Evolutionary conservation across 1,139 yeast species (phyloP), one percentile per base, ranked within the genome.

Genomic region (Scheffersomyces quercinus): DNA sequence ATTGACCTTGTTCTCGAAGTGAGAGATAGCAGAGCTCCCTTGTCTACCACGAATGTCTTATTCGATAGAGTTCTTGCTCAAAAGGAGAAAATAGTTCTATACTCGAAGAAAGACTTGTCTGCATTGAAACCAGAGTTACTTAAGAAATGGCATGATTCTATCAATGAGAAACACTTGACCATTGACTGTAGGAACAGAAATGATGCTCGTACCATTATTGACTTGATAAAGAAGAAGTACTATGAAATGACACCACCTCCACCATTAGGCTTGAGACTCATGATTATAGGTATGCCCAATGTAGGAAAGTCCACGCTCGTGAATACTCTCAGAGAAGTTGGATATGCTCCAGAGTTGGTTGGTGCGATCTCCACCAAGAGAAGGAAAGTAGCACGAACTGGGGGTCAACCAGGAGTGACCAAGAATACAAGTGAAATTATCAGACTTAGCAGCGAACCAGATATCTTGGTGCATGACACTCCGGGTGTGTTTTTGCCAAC

Each of bases 301-400:
- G 96, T 90, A n/a, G 99, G 99, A 1, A 93, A 93, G 62, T 88
- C 96, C n/a, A 86, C 96, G 0, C 66, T 93, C 44, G 85, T 91
- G 10, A 93, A 93, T 59, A 75, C 85, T 0, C 67, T 93, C 41
- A 67, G 97, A 44, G 71, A 72, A 16, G 78, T 77, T 2, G 88
- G 89, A 2, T 62, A 70, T 42, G 51, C 62, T 9, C 42, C 49
- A 6, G 54, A 52, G 36, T 46, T 51, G n/a, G 47, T 47, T 24
- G 54, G 50, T 7, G 51, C 54, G 13, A 51, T 68, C 12, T 64
- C 75, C 10, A 60, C 66, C 50, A 79, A 67, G 41, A 62, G 60
- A 35, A 73, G 73, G 47, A 86, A 86, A 56, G 98, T 88, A 1
- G 97, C 96, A 0, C 67, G 68, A 43, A 89, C 96, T 0, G 97